Conservation (phyloP, 768 basidiomycete species). For the Mycena alexandri region DNA sequence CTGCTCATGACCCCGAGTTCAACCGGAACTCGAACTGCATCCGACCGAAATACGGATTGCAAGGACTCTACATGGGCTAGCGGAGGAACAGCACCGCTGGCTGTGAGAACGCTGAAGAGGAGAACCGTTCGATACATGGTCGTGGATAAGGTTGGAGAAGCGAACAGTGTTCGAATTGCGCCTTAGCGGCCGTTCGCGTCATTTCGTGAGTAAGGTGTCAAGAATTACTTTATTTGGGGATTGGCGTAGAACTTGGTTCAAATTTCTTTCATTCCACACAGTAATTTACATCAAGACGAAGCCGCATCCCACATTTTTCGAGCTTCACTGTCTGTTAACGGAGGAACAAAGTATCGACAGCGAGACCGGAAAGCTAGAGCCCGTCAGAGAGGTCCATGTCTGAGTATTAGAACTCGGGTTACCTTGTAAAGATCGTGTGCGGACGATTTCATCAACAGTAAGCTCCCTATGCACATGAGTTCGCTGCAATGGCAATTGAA, state of each 20-base stretch:
- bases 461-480: conserved; percentile 84
- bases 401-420: conserved; percentile 38
- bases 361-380: conserved; percentile 78
- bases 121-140: not conserved
- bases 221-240: too few species aligned
- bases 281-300: conserved; percentile 21
- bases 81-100: not conserved
- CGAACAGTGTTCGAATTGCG: conserved; percentile 5
- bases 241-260: too few species aligned
- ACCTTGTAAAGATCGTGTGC: conserved; percentile 80
- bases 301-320: conserved; percentile 67
- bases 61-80: not conserved
- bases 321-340: conserved; percentile 68
- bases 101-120: not conserved
- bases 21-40: conserved; percentile 57
- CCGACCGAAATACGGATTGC: conserved; percentile 4
- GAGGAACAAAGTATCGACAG: conserved; percentile 84
- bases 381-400: conserved; percentile 3
- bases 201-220: conserved; percentile 1
- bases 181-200: conserved; percentile 14
- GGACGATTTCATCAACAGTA: conserved; percentile 77
- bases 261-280: not conserved
- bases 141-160: conserved; percentile 2
- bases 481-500: conserved; percentile 56
- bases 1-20: conserved; percentile 67